Conservation (phyloP, 768 basidiomycete genomes). For the Clitopilus hobsonii region DNA sequence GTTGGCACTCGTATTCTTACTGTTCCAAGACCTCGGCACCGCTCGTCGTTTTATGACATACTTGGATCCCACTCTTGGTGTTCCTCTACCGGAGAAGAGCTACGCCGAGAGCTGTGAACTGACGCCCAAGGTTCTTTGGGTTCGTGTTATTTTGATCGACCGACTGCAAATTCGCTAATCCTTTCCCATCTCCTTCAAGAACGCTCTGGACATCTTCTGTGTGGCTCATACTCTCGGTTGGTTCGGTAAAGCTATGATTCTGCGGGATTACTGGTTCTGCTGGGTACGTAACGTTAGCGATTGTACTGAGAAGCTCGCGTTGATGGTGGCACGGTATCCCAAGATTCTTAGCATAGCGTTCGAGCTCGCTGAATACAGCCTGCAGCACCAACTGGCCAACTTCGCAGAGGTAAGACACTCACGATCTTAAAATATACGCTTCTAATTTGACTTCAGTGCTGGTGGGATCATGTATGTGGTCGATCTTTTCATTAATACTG, state of each 20-base stretch:
- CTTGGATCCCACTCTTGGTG: conserved; percentile 68
- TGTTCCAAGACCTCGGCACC: conserved; percentile 80
- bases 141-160: conserved; percentile 22
- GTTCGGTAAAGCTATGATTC: conserved; percentile 88
- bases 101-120: conserved; percentile 81
- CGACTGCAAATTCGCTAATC: conserved; percentile 1
- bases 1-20: conserved; percentile 74
- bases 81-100: conserved; percentile 76
- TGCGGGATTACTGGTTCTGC: conserved; percentile 92
- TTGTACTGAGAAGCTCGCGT: too few species aligned
- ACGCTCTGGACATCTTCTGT: conserved; percentile 84
- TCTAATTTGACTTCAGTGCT: conserved; percentile 50
- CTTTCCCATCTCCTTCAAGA: conserved; percentile 40
- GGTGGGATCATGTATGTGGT: conserved; percentile 84
- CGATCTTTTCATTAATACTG: not conserved
- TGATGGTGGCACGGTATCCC: conserved; percentile 10
- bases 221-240: conserved; percentile 82
- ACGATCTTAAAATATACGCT: conserved; percentile 5
- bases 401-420: conserved; percentile 68
- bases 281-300: too few species aligned
- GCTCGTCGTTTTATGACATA: conserved; percentile 76
- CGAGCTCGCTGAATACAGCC: conserved; percentile 83
- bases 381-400: conserved; percentile 85
- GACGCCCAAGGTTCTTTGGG: conserved; percentile 62
- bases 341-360: conserved; percentile 87